Evolutionary conservation across 164 flowering plant genomes (phyloP).

Genomic region (Sedum album): DNA sequence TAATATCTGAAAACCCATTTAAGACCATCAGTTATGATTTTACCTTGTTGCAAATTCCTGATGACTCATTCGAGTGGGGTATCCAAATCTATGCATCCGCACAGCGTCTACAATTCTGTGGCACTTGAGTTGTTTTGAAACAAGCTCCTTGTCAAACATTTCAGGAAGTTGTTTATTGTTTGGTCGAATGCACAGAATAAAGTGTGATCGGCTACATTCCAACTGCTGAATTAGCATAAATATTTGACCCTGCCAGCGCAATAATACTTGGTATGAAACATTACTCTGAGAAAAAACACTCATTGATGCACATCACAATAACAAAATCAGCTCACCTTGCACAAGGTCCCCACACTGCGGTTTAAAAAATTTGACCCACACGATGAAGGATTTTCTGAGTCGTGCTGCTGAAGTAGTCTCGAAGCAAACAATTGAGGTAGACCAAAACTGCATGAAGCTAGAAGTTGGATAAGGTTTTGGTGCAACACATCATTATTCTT

Average conservation of each 20-base stretch:
- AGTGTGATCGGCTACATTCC: slow-evolving; percentile 94
- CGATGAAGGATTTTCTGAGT: too few relatives aligned
- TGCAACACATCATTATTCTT: slow-evolving; percentile 92
- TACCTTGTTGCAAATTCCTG: slow-evolving; percentile 97
- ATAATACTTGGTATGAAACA: too few relatives aligned
- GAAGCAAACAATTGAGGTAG: slow-evolving; percentile 94
- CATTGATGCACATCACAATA: too few relatives aligned
- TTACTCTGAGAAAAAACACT: too few relatives aligned
- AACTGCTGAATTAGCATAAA: slow-evolving; percentile 90
- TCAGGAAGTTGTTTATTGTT: slow-evolving; percentile 78
- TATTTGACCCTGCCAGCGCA: slow-evolving; percentile 90
- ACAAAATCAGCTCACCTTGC: too few relatives aligned
- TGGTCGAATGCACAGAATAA: slow-evolving; percentile 95
- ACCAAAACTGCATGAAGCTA: slow-evolving; percentile 69
- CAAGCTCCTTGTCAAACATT: slow-evolving; percentile 75
- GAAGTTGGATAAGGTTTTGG: slow-evolving; percentile 76
- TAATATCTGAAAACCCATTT: background rate
- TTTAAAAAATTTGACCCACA: too few relatives aligned
- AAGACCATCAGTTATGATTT: background rate
- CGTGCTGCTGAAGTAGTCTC: slow-evolving; percentile 69
- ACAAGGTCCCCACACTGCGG: slow-evolving; percentile 62
- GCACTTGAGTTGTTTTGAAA: slow-evolving; percentile 87
- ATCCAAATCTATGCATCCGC: slow-evolving; percentile 92
- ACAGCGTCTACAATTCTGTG: slow-evolving; percentile 99
- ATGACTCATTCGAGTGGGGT: slow-evolving; percentile 94